These are phyloP conservation scores for Phytophthora podocarpi DNA, from an alignment of 352 stramenopile genomes.

Conservation along the genomic window DNA sequence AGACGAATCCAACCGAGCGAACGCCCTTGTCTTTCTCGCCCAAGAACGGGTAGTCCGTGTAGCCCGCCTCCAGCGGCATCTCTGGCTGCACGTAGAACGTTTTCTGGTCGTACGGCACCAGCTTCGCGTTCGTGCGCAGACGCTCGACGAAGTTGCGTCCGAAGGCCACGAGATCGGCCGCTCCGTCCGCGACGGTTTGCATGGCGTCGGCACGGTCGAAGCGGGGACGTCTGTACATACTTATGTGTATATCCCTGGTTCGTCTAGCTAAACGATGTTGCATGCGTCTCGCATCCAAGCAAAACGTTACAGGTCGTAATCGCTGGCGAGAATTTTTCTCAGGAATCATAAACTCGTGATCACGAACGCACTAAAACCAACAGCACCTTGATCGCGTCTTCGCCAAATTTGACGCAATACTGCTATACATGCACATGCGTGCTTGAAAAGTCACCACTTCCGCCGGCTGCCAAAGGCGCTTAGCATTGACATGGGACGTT, in stretches of 20 bases:
- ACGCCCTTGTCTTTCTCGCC: conserved; percentile 15
- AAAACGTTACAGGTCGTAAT: no score
- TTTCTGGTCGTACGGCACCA: conserved; percentile 45
- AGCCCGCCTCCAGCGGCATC: conserved; percentile 32
- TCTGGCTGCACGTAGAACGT: conserved; percentile 46
- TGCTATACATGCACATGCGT: no score
- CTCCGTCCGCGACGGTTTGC: conserved; percentile 44
- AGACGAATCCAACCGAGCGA: conserved; percentile 6
- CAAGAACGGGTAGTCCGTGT: conserved; percentile 51
- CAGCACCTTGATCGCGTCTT: background rate
- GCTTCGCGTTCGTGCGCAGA: conserved; percentile 36
- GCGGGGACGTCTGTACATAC: no score
- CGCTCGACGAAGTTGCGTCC: conserved; percentile 58
- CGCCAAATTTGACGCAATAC: background rate
- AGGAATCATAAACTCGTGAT: no score
- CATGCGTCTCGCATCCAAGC: no score
- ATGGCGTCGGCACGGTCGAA: conserved; percentile 46
- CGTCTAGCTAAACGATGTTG: no score
- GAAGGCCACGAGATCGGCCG: conserved; percentile 59
- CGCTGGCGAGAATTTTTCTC: no score
- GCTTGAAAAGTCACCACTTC: no score
- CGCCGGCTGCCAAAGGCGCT: no score
- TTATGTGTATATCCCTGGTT: no score
- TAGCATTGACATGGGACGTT: conserved; percentile 75
- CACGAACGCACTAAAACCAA: no score